These are phyloP conservation scores for Candida methanosorbosa DNA, from an alignment of 805 yeast genomes.

Conservation along the genomic window DNA sequence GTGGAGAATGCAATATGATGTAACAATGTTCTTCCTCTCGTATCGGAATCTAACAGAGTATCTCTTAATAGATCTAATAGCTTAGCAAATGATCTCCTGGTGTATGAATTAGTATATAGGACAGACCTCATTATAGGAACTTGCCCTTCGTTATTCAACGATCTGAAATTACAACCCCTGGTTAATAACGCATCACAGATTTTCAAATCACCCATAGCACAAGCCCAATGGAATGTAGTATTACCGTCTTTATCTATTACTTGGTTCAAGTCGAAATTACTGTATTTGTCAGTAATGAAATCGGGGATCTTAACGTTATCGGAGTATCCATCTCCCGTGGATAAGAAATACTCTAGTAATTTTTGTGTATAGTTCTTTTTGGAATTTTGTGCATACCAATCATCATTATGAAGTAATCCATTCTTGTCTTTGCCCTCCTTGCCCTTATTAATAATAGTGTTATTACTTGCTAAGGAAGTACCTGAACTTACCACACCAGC, in stretches of 20 bases:
- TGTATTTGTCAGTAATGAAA: slow-evolving; percentile 54
- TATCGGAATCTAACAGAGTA: slow-evolving; percentile 72
- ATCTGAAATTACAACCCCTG: slow-evolving; percentile 64
- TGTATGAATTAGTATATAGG: slow-evolving; percentile 80
- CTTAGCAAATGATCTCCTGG: slow-evolving; percentile 69
- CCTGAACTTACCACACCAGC: too few species aligned
- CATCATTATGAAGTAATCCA: too few species aligned
- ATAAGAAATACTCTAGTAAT: slow-evolving; percentile 44
- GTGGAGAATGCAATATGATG: slow-evolving; percentile 79
- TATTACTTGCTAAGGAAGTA: background rate
- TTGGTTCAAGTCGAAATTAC: slow-evolving; percentile 61
- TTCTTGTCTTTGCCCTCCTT: too few species aligned
- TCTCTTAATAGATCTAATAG: slow-evolving; percentile 69
- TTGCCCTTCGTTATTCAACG: slow-evolving; percentile 63
- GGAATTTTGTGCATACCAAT: slow-evolving; percentile 6
- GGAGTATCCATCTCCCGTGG: slow-evolving; percentile 38
- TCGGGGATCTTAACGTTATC: slow-evolving; percentile 43
- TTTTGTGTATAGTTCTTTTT: slow-evolving; percentile 35
- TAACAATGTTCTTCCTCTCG: slow-evolving; percentile 64
- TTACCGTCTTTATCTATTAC: slow-evolving; percentile 93
- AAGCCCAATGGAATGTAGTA: slow-evolving; percentile 95
- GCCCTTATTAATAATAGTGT: background rate
- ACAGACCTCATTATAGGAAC: slow-evolving; percentile 83
- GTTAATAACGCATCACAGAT: slow-evolving; percentile 69
- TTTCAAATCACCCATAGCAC: slow-evolving; percentile 82